Evolutionary conservation across 2,329 filamentous ascomycete genomes (phyloP), one percentile per base, ranked within the genome.

Genomic region (Neurospora sp.): DNA sequence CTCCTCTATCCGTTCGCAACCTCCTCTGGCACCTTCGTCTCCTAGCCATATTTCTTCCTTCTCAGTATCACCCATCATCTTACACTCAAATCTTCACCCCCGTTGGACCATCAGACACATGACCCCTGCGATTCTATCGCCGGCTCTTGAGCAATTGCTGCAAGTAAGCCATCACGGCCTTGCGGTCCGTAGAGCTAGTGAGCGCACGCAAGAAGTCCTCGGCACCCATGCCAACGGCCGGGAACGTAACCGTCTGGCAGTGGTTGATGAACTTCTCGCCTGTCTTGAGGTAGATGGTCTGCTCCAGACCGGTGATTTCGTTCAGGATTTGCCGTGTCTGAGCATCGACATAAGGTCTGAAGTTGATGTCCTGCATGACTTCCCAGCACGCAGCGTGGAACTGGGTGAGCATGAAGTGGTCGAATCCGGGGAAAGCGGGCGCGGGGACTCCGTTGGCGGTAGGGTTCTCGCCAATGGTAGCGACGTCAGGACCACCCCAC

Each of bases 371-470:
- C 46, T 88, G 88, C 41, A 97, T 88, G 6, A 98, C 89, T 52
- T 92, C 91, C 96, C 96, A 99, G 79, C 92, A 94, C 8, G 96
- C 86, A 0, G 92, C 87, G 70, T 97, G 95, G 82, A 99, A 97
- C 28, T 91, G 88, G 62, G 92, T 88, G 70, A 98, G 91, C 80
- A 97, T 91, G 81, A 97, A 98, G 70, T 88, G 87, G 75, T 97
- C 93, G 78, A 99, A 99, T 6, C 96, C 95, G 2, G 94, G 92
- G 37, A 99, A 89, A 19, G 81, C 81, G 11, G 88, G 88, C 11
- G 81, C 78, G 4, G 88, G 83, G 1, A 84, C 83, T 4, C 83
- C 81, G 11, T 82, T 83, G 0, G 87, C 81, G 4, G 85, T 81
- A 3, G 85, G 85, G 70, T 85, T 85, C 19, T 75, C 71, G 66